Percentiles rank a stretch among this genome's conserved stretches.
Conservation (phyloP, 1,284 basidiomycete species). For the Meira nashicola region DNA sequence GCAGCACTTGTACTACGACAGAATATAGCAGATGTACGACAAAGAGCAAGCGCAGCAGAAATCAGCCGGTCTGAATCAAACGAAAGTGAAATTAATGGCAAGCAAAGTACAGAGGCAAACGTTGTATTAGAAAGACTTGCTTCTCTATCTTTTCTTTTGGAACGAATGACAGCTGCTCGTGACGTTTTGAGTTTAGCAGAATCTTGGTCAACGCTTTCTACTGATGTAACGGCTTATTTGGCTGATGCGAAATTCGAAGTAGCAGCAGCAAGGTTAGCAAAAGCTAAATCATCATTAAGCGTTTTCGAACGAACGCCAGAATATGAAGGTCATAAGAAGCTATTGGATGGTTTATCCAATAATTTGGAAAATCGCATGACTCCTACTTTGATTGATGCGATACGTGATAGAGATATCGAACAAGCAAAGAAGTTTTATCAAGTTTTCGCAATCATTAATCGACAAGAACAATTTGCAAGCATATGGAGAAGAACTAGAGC, state of each 20-base stretch:
- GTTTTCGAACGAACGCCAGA: slow-evolving; percentile 22
- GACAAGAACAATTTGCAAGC: slow-evolving; percentile 20
- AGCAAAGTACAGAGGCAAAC: neutral
- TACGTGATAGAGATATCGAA: slow-evolving; percentile 15
- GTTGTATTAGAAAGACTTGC: slow-evolving; percentile 4
- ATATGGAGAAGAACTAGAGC: slow-evolving; percentile 19
- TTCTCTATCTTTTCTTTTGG: slow-evolving; percentile 2
- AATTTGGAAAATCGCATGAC: slow-evolving; percentile 19
- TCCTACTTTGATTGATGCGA: slow-evolving; percentile 18
- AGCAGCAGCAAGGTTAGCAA: slow-evolving; percentile 23
- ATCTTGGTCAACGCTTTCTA: slow-evolving; percentile 32
- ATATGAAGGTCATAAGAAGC: slow-evolving; percentile 18
- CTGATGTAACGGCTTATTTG: slow-evolving; percentile 21
- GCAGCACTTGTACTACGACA: neutral
- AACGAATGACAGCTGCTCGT: slow-evolving; percentile 20
- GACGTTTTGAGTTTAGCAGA: slow-evolving; percentile 33
- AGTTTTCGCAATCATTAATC: slow-evolving; percentile 17
- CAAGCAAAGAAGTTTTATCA: slow-evolving; percentile 12
- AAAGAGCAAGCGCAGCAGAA: neutral
- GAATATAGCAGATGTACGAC: neutral
- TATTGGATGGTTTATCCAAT: slow-evolving; percentile 19
- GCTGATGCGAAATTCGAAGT: slow-evolving; percentile 20
- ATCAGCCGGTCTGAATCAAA: neutral
- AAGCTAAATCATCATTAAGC: slow-evolving; percentile 22
- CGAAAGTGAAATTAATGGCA: too few species aligned